A percentile compares a stretch with the other conserved stretches of the same genome.
Evolutionary conservation across 2,329 filamentous ascomycete genomes (phyloP).

Genomic region (Claviceps capensis): DNA sequence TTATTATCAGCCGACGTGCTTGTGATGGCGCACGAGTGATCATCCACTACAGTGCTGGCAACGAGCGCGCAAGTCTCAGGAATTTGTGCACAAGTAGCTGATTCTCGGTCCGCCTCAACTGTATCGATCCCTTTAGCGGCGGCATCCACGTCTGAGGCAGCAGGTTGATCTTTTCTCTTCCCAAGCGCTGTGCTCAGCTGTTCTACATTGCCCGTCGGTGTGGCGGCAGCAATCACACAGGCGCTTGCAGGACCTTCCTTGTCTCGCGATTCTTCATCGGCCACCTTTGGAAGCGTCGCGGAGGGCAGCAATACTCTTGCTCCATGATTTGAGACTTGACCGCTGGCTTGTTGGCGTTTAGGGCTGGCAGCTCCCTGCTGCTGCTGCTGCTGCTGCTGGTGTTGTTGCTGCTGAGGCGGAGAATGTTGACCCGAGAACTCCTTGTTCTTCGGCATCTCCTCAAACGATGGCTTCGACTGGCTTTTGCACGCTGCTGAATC

Average conservation of each 20-base stretch:
- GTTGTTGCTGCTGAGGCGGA: neutral
- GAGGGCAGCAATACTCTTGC: constrained; percentile 12
- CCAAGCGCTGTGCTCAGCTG: neutral
- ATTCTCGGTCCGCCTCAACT: neutral
- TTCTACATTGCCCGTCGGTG: neutral
- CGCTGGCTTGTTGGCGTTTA: constrained; percentile 5
- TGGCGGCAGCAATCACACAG: neutral
- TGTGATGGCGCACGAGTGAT: constrained; percentile 6
- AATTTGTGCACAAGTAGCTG: neutral
- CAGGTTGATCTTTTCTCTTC: neutral
- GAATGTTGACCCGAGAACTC: neutral
- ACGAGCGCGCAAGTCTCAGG: neutral
- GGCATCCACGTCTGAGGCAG: neutral
- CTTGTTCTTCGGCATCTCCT: constrained; percentile 12
- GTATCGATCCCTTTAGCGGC: neutral
- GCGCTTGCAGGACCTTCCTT: neutral
- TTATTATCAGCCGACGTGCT: constrained; percentile 16
- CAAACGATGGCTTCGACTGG: constrained; percentile 18
- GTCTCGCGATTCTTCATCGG: neutral
- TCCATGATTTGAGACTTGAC: constrained; percentile 3
- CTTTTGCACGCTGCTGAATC: constrained; percentile 4
- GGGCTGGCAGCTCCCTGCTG: constrained; percentile 1
- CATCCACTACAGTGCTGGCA: neutral
- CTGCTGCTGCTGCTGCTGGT: neutral
- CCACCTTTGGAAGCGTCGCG: neutral